phyloP scores from a whole-genome alignment of 305 asterid species.

The Fraxinus latifolia region DNA sequence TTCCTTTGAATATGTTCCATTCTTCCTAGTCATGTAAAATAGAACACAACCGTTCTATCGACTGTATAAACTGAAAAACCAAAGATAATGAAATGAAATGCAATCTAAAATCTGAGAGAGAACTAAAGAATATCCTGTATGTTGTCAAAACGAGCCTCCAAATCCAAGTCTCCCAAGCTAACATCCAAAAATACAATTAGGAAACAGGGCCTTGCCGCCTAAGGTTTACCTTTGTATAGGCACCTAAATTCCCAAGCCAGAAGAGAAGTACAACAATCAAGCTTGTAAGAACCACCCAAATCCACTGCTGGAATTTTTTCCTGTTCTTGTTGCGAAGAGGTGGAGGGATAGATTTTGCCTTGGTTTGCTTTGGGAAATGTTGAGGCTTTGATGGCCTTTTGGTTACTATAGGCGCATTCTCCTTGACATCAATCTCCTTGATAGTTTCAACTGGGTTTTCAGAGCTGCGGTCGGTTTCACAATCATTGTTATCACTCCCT shows the following conservation, averaged over 20 bases:
- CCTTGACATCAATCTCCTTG: constrained; percentile 32
- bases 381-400: constrained; percentile 31
- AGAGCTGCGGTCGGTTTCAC: constrained; percentile 21
- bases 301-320: constrained; percentile 47
- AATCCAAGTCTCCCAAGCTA: constrained; percentile 10
- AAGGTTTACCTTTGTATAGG: constrained; percentile 32
- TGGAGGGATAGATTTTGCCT: constrained; percentile 44
- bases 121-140: neutral
- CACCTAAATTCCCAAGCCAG: constrained; percentile 43
- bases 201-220: constrained; percentile 14
- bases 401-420: constrained; percentile 5
- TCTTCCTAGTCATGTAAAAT: constrained; percentile 6
- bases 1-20: neutral
- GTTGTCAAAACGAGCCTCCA: neutral
- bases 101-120: neutral
- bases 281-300: constrained; percentile 33
- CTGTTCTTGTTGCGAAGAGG: constrained; percentile 43
- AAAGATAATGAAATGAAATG: neutral
- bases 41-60: constrained; percentile 10
- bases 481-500: constrained; percentile 26
- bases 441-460: constrained; percentile 21
- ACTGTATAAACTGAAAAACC: constrained; percentile 12
- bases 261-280: constrained; percentile 30
- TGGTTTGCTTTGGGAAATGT: constrained; percentile 31
- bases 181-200: constrained; percentile 10